phyloP scores from a whole-genome alignment of 2,329 filamentous ascomycete genomes.

The Aschersonia sp. region DNA sequence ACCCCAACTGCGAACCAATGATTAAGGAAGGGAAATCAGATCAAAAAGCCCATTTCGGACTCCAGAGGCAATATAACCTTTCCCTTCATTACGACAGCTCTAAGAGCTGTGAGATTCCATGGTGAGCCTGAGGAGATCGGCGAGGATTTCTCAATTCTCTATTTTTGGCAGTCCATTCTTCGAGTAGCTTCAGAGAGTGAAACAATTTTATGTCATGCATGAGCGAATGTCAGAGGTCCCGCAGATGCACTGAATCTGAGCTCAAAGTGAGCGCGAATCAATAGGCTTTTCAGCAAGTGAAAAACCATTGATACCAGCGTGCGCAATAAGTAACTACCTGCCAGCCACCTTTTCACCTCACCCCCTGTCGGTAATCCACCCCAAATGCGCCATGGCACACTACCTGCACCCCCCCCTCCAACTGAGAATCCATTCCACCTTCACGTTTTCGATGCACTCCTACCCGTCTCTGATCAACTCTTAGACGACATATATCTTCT shows the following conservation, averaged over 20 bases:
- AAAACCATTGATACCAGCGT: no score
- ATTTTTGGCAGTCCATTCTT: slow-evolving; percentile 3
- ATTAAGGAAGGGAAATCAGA: slow-evolving; percentile 1
- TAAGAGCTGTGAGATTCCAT: slow-evolving; percentile 4
- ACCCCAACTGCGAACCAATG: no score
- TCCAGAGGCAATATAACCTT: slow-evolving; percentile 6
- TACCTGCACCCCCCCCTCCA: background rate
- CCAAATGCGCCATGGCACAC: background rate
- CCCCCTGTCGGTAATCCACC: no score
- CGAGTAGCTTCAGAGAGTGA: background rate
- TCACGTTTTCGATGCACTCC: slow-evolving; percentile 2
- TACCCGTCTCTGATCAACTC: background rate
- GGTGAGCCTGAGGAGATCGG: slow-evolving; percentile 3
- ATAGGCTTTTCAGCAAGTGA: background rate
- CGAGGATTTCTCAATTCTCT: slow-evolving; percentile 4
- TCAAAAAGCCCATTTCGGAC: slow-evolving; percentile 7
- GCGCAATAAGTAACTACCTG: no score
- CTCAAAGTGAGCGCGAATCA: background rate
- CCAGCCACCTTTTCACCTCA: background rate
- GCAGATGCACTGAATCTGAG: no score
- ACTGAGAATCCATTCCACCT: background rate
- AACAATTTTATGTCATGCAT: no score
- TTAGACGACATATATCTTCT: background rate
- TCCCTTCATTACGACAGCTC: slow-evolving; percentile 7
- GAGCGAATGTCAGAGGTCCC: no score